These are phyloP conservation scores for Phaffomyces opuntiae DNA, from an alignment of 805 yeast species.

Conservation along the genomic window DNA sequence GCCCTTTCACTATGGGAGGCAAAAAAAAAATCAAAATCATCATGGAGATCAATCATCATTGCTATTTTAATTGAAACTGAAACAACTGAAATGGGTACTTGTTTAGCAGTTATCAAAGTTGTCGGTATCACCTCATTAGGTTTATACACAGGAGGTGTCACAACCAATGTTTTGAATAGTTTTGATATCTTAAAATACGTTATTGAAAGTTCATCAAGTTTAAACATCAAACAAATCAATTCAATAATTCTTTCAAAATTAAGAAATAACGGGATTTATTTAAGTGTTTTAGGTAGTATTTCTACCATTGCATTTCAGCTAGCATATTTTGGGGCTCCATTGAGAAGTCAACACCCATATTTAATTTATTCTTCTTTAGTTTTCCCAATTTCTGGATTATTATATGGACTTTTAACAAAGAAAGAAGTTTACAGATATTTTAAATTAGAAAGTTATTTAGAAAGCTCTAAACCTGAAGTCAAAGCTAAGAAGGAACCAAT, in stretches of 20 bases:
- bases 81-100: slow-evolving; percentile 38
- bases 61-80: background rate
- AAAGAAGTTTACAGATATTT: slow-evolving; percentile 5
- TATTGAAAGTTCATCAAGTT: slow-evolving; percentile 24
- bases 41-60: no score
- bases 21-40: background rate
- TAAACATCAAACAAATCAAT: slow-evolving; percentile 19
- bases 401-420: slow-evolving; percentile 11
- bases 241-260: slow-evolving; percentile 15
- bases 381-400: slow-evolving; percentile 16
- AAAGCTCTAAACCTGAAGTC: slow-evolving; percentile 1
- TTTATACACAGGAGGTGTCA: slow-evolving; percentile 46
- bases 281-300: slow-evolving; percentile 36
- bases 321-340: slow-evolving; percentile 53
- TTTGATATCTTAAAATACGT: slow-evolving; percentile 25
- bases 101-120: slow-evolving; percentile 51
- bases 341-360: slow-evolving; percentile 61
- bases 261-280: slow-evolving; percentile 20
- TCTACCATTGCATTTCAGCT: slow-evolving; percentile 44
- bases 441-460: slow-evolving; percentile 5
- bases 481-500: slow-evolving; percentile 25
- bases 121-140: slow-evolving; percentile 65
- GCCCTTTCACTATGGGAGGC: background rate
- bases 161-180: slow-evolving; percentile 24
- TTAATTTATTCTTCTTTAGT: slow-evolving; percentile 40